Conservation (phyloP, 768 basidiomycete species). For the Boletus sp. region DNA sequence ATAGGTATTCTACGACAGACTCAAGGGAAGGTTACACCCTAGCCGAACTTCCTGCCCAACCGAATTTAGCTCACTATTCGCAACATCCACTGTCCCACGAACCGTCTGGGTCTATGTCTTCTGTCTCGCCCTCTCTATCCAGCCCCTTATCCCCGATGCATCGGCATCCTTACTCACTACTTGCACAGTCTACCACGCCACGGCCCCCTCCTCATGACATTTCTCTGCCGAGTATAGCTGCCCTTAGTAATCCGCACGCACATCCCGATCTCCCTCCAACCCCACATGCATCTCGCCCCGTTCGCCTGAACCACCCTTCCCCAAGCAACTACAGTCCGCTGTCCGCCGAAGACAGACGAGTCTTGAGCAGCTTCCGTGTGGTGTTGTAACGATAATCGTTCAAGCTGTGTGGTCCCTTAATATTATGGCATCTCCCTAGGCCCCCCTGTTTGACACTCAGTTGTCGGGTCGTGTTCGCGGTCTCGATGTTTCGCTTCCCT, state of each 20-base stretch:
- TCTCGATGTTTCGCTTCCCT: constrained; percentile 3
- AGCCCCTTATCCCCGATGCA: constrained; percentile 10
- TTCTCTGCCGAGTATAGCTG: constrained; percentile 24
- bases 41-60: constrained; percentile 9
- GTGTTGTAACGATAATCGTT: constrained; percentile 35
- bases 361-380: constrained; percentile 54
- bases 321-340: constrained; percentile 37
- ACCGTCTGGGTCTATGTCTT: constrained; percentile 8
- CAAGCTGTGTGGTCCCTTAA: neutral
- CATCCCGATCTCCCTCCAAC: neutral
- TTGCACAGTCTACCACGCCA: constrained; percentile 1
- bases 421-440: constrained; percentile 1
- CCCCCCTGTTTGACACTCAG: neutral
- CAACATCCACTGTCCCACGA: constrained; percentile 14
- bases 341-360: constrained; percentile 55
- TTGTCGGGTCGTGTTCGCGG: neutral
- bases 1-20: constrained; percentile 19
- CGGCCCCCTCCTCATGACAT: constrained; percentile 4
- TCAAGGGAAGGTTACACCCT: constrained; percentile 15
- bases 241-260: constrained; percentile 8
- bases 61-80: constrained; percentile 6
- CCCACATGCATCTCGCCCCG: constrained; percentile 4
- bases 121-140: constrained; percentile 16
- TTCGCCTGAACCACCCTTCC: constrained; percentile 24
- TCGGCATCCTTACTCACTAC: constrained; percentile 5